These are phyloP conservation scores for Rhytidhysteron rufulum DNA, from an alignment of 2,329 filamentous ascomycete genomes.

Conservation along the genomic window DNA sequence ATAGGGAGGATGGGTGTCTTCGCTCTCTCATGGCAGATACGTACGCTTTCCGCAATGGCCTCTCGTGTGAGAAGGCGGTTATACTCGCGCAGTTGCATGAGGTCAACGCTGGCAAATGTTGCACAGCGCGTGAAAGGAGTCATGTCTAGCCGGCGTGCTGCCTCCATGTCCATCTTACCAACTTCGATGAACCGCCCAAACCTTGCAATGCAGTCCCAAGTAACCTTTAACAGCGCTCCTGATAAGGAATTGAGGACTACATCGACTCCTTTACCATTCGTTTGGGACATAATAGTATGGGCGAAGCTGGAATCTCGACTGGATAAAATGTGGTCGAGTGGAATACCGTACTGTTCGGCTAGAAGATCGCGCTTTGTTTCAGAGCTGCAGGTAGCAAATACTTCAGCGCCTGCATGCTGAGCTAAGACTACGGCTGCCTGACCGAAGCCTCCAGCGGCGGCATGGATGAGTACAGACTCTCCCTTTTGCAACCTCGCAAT, in stretches of 20 bases:
- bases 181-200: conserved; percentile 18
- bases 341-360: conserved; percentile 11
- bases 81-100: too few species aligned
- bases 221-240: conserved; percentile 25
- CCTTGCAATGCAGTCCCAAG: conserved; percentile 43
- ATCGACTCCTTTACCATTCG: conserved; percentile 22
- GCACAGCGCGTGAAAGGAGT: too few species aligned
- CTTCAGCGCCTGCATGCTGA: conserved; percentile 7
- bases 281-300: conserved; percentile 7
- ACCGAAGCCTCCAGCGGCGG: conserved; percentile 7
- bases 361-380: conserved; percentile 10
- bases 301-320: conserved; percentile 7
- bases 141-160: too few species aligned
- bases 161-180: too few species aligned
- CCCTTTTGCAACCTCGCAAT: conserved; percentile 7
- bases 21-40: too few species aligned
- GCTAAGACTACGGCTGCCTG: conserved; percentile 4
- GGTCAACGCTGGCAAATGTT: too few species aligned
- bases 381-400: conserved; percentile 11
- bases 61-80: too few species aligned
- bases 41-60: too few species aligned
- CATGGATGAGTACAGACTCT: conserved; percentile 1
- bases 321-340: conserved; percentile 22
- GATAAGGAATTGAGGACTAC: conserved; percentile 21
- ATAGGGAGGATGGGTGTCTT: too few species aligned